phyloP scores from a whole-genome alignment of 106 monocot species.

The Dioscorea alata region DNA sequence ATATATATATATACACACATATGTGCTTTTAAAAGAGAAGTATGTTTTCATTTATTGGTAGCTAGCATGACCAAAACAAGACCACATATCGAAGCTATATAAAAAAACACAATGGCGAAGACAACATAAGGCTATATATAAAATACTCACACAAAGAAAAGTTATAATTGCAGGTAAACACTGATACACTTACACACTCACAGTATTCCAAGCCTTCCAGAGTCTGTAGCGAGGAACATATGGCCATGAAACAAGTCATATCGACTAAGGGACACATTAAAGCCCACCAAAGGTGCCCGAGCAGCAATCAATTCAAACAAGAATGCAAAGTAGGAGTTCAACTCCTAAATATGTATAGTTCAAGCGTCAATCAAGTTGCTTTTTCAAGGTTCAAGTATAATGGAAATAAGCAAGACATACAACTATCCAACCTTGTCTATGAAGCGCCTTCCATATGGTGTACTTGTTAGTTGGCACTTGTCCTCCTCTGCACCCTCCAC shows the following conservation, averaged over 20 bases:
- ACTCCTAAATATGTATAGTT: slow-evolving; percentile 38
- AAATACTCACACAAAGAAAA: too few species aligned
- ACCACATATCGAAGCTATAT: too few species aligned
- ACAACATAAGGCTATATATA: too few species aligned
- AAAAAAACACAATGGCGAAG: too few species aligned
- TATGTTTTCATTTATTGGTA: too few species aligned
- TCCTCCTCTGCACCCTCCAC: slow-evolving; percentile 54
- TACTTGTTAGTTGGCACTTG: slow-evolving; percentile 80
- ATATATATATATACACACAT: too few species aligned
- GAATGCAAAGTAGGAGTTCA: slow-evolving; percentile 84
- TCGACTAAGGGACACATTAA: slow-evolving; percentile 72
- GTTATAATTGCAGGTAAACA: too few species aligned
- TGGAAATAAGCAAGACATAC: neutral
- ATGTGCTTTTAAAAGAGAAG: too few species aligned
- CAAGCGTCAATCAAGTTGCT: neutral
- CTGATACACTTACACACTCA: slow-evolving; percentile 27
- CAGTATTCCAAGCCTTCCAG: slow-evolving; percentile 89
- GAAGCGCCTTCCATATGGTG: slow-evolving; percentile 77
- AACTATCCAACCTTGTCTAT: slow-evolving; percentile 44
- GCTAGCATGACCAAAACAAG: too few species aligned
- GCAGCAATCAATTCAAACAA: slow-evolving; percentile 73
- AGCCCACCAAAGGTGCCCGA: slow-evolving; percentile 59
- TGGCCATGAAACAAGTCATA: slow-evolving; percentile 98
- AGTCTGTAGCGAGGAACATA: slow-evolving; percentile 64
- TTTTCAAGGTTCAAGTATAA: neutral